A percentile compares a stretch with the other conserved stretches of the same genome.
These are phyloP conservation scores for Daldinia childiae DNA, from an alignment of 495 filamentous ascomycete genomes.

Conservation along the genomic window DNA sequence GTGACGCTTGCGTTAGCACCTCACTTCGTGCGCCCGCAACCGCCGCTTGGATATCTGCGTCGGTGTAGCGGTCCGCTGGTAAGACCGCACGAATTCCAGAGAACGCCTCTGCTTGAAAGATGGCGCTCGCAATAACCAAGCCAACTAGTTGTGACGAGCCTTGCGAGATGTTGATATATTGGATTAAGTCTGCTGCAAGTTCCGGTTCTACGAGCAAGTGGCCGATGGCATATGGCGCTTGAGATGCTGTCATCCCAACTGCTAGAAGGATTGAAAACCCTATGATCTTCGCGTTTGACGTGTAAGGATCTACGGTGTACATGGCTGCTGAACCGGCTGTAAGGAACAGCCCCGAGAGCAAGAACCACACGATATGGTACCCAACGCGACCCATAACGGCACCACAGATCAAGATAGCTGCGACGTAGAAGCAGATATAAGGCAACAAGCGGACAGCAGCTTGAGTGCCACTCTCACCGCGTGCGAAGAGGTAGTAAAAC, in stretches of 20 bases:
- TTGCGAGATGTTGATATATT: conserved; percentile 64
- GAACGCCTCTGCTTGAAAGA: conserved; percentile 60
- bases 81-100: conserved; percentile 44
- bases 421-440: conserved; percentile 58
- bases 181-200: conserved; percentile 53
- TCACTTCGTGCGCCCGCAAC: conserved; percentile 54
- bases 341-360: conserved; percentile 55
- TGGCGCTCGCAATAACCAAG: conserved; percentile 61
- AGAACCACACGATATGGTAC: conserved; percentile 68
- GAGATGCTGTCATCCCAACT: conserved; percentile 59
- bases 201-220: conserved; percentile 53
- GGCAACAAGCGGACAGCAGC: conserved; percentile 60
- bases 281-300: conserved; percentile 53
- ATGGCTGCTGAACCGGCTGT: conserved; percentile 60
- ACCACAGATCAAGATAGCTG: conserved; percentile 53
- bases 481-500: conserved; percentile 57
- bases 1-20: conserved; percentile 49
- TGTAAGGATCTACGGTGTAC: conserved; percentile 50
- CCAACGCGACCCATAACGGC: conserved; percentile 56
- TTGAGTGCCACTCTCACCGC: conserved; percentile 47
- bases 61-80: conserved; percentile 33
- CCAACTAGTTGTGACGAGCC: conserved; percentile 59
- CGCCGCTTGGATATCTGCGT: conserved; percentile 50
- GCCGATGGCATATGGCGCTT: conserved; percentile 62
- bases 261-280: conserved; percentile 61